Percentiles rank a stretch among this genome's conserved stretches.
Conservation (phyloP, 2,329 filamentous ascomycete genomes). For the Penicillium sp. region DNA sequence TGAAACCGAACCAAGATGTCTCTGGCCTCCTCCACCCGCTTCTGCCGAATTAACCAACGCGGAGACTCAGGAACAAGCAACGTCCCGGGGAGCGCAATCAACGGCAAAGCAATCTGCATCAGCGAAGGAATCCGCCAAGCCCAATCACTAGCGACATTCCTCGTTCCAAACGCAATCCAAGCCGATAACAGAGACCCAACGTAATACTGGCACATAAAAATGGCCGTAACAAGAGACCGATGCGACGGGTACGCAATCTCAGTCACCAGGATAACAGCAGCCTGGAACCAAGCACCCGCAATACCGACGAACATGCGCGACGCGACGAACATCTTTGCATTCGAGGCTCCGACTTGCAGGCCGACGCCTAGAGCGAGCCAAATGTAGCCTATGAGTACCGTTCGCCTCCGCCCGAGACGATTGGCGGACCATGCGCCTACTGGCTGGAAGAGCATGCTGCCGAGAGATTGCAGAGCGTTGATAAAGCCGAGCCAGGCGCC, state of each 20-base stretch:
- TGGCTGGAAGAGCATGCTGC: constrained; percentile 28
- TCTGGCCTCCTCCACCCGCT: constrained; percentile 3
- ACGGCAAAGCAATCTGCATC: constrained; percentile 10
- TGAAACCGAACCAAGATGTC: constrained; percentile 5
- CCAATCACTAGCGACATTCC: constrained; percentile 1
- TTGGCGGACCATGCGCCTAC: constrained; percentile 34
- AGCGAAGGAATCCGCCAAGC: constrained; percentile 13
- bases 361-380: constrained; percentile 31
- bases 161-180: constrained; percentile 26
- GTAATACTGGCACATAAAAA: constrained; percentile 40
- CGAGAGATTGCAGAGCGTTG: constrained; percentile 31
- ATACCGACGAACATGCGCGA: constrained; percentile 40
- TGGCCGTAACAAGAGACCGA: constrained; percentile 33
- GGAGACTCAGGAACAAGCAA: constrained; percentile 7
- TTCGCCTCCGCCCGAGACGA: constrained; percentile 34
- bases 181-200: constrained; percentile 27
- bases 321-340: constrained; percentile 32
- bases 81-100: constrained; percentile 4
- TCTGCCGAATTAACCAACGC: constrained; percentile 9
- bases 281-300: constrained; percentile 33
- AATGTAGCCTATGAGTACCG: constrained; percentile 32
- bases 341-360: constrained; percentile 30
- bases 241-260: constrained; percentile 47
- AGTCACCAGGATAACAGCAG: constrained; percentile 39
- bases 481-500: constrained; percentile 32